A percentile compares a stretch with the other conserved stretches of the same genome.
These are phyloP conservation scores for Acanthamoeba polyphaga DNA, from an alignment of 208 protist species.

Conservation along the genomic window DNA sequence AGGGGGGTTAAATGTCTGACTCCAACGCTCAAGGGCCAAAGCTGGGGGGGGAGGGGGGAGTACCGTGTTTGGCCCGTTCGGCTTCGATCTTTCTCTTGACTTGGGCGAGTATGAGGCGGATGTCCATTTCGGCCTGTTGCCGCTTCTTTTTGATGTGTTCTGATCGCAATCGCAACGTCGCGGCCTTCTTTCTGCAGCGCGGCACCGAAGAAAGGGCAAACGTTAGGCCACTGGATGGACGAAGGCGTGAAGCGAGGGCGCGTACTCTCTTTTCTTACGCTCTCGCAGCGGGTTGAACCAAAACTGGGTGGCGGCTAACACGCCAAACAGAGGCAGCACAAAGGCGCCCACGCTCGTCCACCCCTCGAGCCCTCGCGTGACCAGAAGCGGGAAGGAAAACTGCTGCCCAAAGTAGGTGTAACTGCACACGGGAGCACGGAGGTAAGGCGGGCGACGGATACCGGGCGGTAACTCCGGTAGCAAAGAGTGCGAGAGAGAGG, in stretches of 20 bases:
- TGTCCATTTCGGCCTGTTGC: slow-evolving; percentile 67
- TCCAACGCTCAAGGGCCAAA: neutral
- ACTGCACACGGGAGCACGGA: neutral
- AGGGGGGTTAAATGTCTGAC: neutral
- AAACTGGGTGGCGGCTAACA: slow-evolving; percentile 57
- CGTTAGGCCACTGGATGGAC: neutral
- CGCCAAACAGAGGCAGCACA: slow-evolving; percentile 4
- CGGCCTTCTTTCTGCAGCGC: slow-evolving; percentile 1
- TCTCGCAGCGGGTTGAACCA: slow-evolving; percentile 59
- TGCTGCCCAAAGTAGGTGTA: slow-evolving; percentile 57
- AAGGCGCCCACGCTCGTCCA: slow-evolving; percentile 14
- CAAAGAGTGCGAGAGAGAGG: neutral
- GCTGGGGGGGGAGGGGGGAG: neutral
- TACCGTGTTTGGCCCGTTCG: slow-evolving; percentile 21
- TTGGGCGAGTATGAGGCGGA: slow-evolving; percentile 2
- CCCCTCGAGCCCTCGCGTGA: slow-evolving; percentile 29
- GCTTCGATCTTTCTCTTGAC: slow-evolving; percentile 33
- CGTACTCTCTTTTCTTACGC: slow-evolving; percentile 50
- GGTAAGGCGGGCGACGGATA: neutral
- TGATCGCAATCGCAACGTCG: neutral
- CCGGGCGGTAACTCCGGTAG: too few relatives aligned
- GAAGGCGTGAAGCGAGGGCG: neutral
- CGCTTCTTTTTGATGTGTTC: slow-evolving; percentile 41
- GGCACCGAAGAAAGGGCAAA: neutral
- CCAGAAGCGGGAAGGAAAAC: slow-evolving; percentile 33